phyloP scores from a whole-genome alignment of 176 grass and related monocot genomes.

The Aechmea fasciata region DNA sequence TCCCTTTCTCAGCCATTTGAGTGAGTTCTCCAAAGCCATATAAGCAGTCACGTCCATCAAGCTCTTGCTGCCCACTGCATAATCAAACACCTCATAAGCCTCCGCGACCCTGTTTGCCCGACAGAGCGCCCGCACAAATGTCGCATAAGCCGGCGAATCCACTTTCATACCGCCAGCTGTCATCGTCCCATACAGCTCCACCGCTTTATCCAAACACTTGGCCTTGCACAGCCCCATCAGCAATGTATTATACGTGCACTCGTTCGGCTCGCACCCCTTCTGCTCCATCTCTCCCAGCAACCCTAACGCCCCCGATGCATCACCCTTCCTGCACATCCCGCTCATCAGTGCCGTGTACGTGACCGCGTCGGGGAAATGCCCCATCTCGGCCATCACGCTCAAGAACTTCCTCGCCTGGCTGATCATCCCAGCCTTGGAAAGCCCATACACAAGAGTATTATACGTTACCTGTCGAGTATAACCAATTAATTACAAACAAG shows the following conservation, averaged over 20 bases:
- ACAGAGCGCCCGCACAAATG: slow-evolving; percentile 56
- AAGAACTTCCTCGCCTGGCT: slow-evolving; percentile 53
- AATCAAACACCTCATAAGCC: slow-evolving; percentile 81
- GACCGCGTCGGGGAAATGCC: slow-evolving; percentile 52
- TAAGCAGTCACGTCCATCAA: slow-evolving; percentile 39
- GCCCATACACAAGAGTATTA: slow-evolving; percentile 70
- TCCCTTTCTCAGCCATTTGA: slow-evolving; percentile 60
- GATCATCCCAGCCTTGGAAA: slow-evolving; percentile 68
- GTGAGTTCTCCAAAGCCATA: slow-evolving; percentile 48
- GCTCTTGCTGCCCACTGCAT: slow-evolving; percentile 61
- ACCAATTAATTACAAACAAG: too few relatives aligned
- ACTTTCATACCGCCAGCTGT: slow-evolving; percentile 53
- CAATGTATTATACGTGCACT: slow-evolving; percentile 66
- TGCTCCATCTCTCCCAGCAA: slow-evolving; percentile 62
- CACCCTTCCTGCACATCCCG: slow-evolving; percentile 79
- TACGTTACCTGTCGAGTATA: slow-evolving; percentile 23
- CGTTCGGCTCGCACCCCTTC: slow-evolving; percentile 60
- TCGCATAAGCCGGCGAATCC: slow-evolving; percentile 44
- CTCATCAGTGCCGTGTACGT: slow-evolving; percentile 90
- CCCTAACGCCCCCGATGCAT: slow-evolving; percentile 29
- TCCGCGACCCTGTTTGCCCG: slow-evolving; percentile 31
- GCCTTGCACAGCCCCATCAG: slow-evolving; percentile 86
- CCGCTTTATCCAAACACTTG: slow-evolving; percentile 52
- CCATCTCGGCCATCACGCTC: slow-evolving; percentile 40
- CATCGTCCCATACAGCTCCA: slow-evolving; percentile 56